Evolutionary conservation across 2,329 filamentous ascomycete genomes (phyloP), one percentile per base, ranked within the genome.

Genomic region (Xylaria sp.): DNA sequence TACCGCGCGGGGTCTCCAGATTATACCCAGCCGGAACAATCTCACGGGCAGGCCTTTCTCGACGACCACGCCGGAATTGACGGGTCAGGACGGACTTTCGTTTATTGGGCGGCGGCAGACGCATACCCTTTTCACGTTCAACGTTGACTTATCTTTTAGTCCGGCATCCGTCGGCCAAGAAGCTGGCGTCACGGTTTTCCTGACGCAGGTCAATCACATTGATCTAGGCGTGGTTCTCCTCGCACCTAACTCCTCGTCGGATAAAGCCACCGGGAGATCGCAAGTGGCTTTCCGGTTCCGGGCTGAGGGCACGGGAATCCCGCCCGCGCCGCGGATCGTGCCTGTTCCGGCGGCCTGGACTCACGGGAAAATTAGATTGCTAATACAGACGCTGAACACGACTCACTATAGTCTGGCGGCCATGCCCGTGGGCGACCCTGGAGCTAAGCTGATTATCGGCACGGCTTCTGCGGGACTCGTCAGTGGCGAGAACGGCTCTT

Each of bases 101-200:
- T 80, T 81, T 67, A 68, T 80, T 32, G 78, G 75, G 1, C 74
- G 79, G 0, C 73, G 77, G 1, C 79, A 80, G 71, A 79, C 78
- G 23, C 64, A 78, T 57, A 77, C 75, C 1, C 72, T 79, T 7
- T 81, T 81, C 73, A 68, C 60, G 3, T 81, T 76, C 63, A 74
- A 66, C 34, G 78, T 79, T 1, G 78, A 80, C 65, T 32, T 81
- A 18, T 51, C 71, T 2, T 79, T 79, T 51, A n/a, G 50, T 2
- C 76, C 78, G 2, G 25, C 51, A 34, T 59, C 56, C n/a, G 69
- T 60, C 3, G 76, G 70, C 23, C 73, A 79, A 41, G 80, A 81
- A 48, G 79, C 79, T 1, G 80, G 80, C 15, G 73, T 79, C 44
- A 75, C 77, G 0, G 74, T 77, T 9, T 80, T 81, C 73, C 71